Conservation (phyloP, 495 filamentous ascomycete species). For the Monascus purpureus region DNA sequence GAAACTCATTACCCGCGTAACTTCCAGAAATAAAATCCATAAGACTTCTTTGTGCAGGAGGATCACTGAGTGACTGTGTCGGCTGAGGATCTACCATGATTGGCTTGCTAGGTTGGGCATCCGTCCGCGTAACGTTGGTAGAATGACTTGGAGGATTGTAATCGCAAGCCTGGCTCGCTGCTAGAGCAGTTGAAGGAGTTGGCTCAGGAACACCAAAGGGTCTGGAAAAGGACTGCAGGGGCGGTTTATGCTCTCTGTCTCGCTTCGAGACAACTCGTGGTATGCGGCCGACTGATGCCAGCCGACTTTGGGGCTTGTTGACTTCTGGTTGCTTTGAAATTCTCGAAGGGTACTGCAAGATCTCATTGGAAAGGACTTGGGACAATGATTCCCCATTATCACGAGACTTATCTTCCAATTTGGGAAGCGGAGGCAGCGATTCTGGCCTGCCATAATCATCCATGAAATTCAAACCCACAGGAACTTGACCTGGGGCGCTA, state of each 20-base stretch:
- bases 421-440: slow-evolving; percentile 41
- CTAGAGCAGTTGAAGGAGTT: slow-evolving; percentile 13
- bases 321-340: slow-evolving; percentile 9
- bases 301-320: slow-evolving; percentile 24
- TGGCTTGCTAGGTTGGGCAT: slow-evolving; percentile 8
- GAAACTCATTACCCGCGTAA: slow-evolving; percentile 41
- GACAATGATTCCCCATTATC: slow-evolving; percentile 25
- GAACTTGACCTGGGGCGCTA: slow-evolving; percentile 14
- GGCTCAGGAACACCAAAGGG: slow-evolving; percentile 46
- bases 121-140: slow-evolving; percentile 9
- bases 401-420: slow-evolving; percentile 29
- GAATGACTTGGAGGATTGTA: slow-evolving; percentile 13
- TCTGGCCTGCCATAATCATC: slow-evolving; percentile 34
- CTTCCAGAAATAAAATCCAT: slow-evolving; percentile 27
- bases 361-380: slow-evolving; percentile 24
- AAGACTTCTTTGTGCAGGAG: slow-evolving; percentile 14
- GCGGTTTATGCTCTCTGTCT: slow-evolving; percentile 52
- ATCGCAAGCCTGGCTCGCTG: slow-evolving; percentile 4
- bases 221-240: slow-evolving; percentile 73
- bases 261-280: slow-evolving; percentile 66
- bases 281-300: slow-evolving; percentile 81
- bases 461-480: slow-evolving; percentile 19
- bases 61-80: slow-evolving; percentile 25
- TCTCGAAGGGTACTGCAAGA: slow-evolving; percentile 5
- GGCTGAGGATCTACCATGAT: slow-evolving; percentile 14